Evolutionary conservation across 768 basidiomycete species (phyloP).

Genomic region (Imleria badia): DNA sequence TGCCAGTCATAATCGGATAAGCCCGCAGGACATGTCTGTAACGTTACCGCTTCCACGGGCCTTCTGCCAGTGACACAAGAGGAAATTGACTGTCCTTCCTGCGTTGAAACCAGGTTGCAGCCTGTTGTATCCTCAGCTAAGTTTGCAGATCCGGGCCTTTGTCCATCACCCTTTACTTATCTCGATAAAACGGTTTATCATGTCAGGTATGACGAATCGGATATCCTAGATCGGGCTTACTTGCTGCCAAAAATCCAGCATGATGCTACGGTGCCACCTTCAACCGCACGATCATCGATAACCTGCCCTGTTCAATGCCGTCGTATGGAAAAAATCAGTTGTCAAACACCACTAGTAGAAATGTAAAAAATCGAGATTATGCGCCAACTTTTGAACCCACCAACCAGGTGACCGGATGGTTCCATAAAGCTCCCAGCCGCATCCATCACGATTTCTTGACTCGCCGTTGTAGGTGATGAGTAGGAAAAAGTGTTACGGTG

Average conservation of each 20-base stretch:
- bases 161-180: not conserved
- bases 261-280: not conserved
- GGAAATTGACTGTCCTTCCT: not conserved
- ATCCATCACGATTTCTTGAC: not conserved
- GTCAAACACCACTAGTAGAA: slow-evolving; percentile 3
- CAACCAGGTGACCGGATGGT: not conserved
- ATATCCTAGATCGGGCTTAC: not conserved
- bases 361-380: slow-evolving; percentile 6
- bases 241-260: not conserved
- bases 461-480: not conserved
- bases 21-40: not conserved
- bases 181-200: not conserved
- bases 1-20: slow-evolving; percentile 1
- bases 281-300: not conserved
- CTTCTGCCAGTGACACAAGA: not conserved
- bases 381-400: not conserved
- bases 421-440: not conserved
- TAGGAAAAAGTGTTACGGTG: not conserved
- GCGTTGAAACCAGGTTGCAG: not conserved
- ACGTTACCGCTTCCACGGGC: not conserved
- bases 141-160: too few species aligned
- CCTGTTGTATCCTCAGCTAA: not conserved
- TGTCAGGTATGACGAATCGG: slow-evolving; percentile 2
- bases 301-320: not conserved
- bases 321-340: not conserved